Percentiles rank a stretch among this genome's conserved stretches.
Conservation (phyloP, 352 stramenopile genomes). For the Phytophthora pseudosyringae region DNA sequence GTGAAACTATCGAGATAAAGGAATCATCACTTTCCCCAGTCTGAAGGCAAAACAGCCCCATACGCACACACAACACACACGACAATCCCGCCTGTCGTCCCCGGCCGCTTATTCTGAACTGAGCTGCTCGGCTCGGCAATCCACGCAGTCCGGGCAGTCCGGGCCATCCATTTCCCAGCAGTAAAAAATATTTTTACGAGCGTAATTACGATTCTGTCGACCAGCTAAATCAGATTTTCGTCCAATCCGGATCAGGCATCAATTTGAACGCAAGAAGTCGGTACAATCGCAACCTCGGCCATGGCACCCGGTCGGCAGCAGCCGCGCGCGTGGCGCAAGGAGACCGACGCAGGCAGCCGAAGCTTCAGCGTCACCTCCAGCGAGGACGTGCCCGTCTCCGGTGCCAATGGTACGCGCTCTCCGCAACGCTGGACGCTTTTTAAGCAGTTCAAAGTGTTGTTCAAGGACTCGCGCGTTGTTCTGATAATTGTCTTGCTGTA, state of each 20-base stretch:
- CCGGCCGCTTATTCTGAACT: conserved; percentile 20
- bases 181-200: background rate
- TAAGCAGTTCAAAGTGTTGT: background rate
- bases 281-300: background rate
- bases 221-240: conserved; percentile 20
- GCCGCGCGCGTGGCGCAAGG: conserved; percentile 22
- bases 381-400: conserved; percentile 29
- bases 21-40: conserved; percentile 85
- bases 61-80: conserved; percentile 8
- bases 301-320: conserved; percentile 24
- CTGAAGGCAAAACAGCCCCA: conserved; percentile 14
- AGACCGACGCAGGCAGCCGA: conserved; percentile 32
- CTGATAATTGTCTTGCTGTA: conserved; percentile 10
- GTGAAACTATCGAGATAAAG: conserved; percentile 89
- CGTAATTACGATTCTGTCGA: conserved; percentile 7
- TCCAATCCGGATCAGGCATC: conserved; percentile 20
- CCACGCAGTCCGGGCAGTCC: too few relatives aligned
- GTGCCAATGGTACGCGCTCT: conserved; percentile 25
- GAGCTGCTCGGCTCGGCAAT: too few relatives aligned
- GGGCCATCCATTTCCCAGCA: background rate
- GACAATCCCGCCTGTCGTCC: background rate
- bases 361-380: conserved; percentile 23
- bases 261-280: conserved; percentile 1
- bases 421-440: background rate
- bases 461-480: background rate